A percentile compares a stretch with the other conserved stretches of the same genome.
These are phyloP conservation scores for Heterobasidion irregulare DNA, from an alignment of 1,284 basidiomycete species.

Conservation along the genomic window DNA sequence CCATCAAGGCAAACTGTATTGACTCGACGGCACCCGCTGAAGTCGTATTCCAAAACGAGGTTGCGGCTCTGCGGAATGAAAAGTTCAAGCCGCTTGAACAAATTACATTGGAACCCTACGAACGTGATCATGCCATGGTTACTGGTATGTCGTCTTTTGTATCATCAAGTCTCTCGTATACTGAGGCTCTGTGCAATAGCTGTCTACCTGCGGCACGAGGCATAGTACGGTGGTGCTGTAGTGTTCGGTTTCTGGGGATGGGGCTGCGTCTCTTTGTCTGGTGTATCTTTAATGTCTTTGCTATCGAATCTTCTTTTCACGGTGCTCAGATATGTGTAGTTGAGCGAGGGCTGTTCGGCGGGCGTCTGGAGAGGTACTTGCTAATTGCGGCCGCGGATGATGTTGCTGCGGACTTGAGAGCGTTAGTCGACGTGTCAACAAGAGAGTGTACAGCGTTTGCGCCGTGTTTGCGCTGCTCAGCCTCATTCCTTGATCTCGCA, in stretches of 20 bases:
- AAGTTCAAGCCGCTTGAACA: slow-evolving; percentile 93
- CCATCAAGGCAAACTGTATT: slow-evolving; percentile 99
- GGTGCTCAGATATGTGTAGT: not conserved
- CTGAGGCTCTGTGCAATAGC: slow-evolving; percentile 18
- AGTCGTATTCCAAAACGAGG: slow-evolving; percentile 86
- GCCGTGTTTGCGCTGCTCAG: not conserved
- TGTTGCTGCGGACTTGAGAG: not conserved
- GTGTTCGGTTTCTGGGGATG: not conserved
- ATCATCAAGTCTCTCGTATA: not conserved
- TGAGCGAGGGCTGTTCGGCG: too few species aligned
- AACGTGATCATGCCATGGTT: slow-evolving; percentile 81
- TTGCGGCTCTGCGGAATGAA: slow-evolving; percentile 75
- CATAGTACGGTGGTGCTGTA: not conserved
- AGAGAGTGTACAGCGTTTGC: not conserved
- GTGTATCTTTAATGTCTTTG: slow-evolving; percentile 12
- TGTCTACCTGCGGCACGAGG: not conserved
- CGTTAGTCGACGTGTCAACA: slow-evolving; percentile 1
- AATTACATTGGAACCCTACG: slow-evolving; percentile 83
- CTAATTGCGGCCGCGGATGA: not conserved
- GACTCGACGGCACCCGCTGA: slow-evolving; percentile 92
- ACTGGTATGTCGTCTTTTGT: slow-evolving; percentile 34
- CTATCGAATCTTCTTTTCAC: slow-evolving; percentile 11
- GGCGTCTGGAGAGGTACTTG: not conserved
- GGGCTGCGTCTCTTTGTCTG: not conserved
- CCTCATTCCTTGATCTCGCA: not conserved